Percentiles rank a stretch among this genome's conserved stretches.
These are phyloP conservation scores for Lactarius pseudohatsudake DNA, from an alignment of 768 basidiomycete species.

Conservation along the genomic window DNA sequence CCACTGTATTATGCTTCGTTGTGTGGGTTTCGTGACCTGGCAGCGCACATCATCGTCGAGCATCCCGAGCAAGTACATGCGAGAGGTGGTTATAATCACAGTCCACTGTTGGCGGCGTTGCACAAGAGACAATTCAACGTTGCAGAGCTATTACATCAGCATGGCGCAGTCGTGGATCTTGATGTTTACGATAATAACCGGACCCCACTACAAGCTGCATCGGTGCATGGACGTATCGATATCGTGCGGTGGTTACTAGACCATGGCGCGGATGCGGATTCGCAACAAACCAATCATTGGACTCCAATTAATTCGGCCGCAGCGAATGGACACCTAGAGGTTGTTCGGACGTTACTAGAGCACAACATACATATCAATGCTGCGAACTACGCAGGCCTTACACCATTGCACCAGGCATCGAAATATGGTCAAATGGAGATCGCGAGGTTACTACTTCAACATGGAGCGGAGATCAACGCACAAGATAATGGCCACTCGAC, in stretches of 20 bases:
- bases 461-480: background rate
- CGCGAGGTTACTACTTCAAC: background rate
- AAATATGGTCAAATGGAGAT: background rate
- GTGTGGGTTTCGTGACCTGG: too few relatives aligned
- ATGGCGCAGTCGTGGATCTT: too few relatives aligned
- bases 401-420: background rate
- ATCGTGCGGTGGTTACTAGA: background rate
- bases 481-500: background rate
- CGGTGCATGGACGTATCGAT: background rate
- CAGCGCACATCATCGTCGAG: too few relatives aligned
- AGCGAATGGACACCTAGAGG: background rate
- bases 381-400: background rate
- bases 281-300: rapidly evolving
- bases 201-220: background rate
- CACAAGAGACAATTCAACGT: background rate
- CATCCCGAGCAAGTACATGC: too few relatives aligned
- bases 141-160: background rate
- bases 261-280: background rate
- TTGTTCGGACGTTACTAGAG: background rate
- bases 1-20: too few relatives aligned
- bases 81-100: background rate
- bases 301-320: background rate
- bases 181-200: background rate
- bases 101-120: background rate
- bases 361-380: background rate